Base-by-base conservation (phyloP, 2,329 filamentous ascomycete species). In the Trichoderma afroharzianum region DNA sequence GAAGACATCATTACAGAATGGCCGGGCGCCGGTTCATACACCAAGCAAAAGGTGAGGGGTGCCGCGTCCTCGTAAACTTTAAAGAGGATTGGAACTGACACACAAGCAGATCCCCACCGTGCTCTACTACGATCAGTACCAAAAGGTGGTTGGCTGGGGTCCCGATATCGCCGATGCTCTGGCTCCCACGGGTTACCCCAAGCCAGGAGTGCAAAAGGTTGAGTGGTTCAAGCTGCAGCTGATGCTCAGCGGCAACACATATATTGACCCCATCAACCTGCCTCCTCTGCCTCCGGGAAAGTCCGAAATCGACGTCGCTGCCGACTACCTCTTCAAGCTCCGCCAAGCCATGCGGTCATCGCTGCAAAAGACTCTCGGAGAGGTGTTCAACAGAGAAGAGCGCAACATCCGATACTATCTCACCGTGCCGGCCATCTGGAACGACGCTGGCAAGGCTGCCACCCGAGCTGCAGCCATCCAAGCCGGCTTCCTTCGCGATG, bases 201-300 rank as follows among this genome's bases (percentile, higher is more conserved):
- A 98, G 86, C 93, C 93, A 39, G 95, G 95, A 75, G 95, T 99
- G 76, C 96, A 98, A 83, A 98, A 98, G 85, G 95, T 98, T 28
- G 96, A 98, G 85, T 99, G 96, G 96, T 98, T 99, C 88, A 98
- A 98, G 87, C 88, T 99, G 76, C 96, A 99, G 85, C 90, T 99
- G 71, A 98, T 98, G 96, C 88, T 98, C 74, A 98, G 94, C 72
- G 96, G 96, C 74, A 98, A 98, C 87, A 98, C 96, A 58, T 98
- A 98, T 82, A 98, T 98, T 80, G 96, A 98, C 82, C 96, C 96
- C 74, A 98, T 98, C 85, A 98, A 98, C 88, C 90, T 99, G 76
- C 96, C 96, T 62, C 96, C 96, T 75, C 92, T 98, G 81, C 96
- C 96, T 62, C 95, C 95, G 59, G 96, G 96, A 83, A 98, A 98